phyloP scores from a whole-genome alignment of 305 asterid species.

The Fraxinus greggii region DNA sequence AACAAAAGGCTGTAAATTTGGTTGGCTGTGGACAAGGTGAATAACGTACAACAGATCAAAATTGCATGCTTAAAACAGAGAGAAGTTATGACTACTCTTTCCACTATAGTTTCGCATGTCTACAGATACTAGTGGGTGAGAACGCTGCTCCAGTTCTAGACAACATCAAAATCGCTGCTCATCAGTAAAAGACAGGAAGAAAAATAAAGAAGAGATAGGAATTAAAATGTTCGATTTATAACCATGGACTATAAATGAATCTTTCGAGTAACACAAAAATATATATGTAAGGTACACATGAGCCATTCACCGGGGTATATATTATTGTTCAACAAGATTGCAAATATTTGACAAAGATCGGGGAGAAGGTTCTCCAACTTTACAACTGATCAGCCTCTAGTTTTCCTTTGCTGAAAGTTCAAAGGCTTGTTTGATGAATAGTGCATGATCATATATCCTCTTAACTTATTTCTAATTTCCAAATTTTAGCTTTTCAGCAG shows the following conservation, averaged over 20 bases:
- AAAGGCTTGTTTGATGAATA: background rate
- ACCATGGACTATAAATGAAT: background rate
- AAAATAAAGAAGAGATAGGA: background rate
- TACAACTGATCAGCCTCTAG: background rate
- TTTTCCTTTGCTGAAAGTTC: background rate
- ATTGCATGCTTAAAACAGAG: background rate
- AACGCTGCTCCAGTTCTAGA: background rate
- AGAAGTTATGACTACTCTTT: background rate
- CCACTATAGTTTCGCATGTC: background rate
- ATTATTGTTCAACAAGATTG: background rate
- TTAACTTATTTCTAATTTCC: slow-evolving; percentile 25
- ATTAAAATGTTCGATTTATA: background rate
- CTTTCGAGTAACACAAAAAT: background rate
- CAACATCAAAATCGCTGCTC: background rate
- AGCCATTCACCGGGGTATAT: background rate
- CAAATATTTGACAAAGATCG: background rate
- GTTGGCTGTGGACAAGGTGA: background rate
- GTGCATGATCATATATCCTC: background rate
- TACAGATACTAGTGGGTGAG: background rate
- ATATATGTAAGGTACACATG: too few species aligned
- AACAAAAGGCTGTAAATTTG: background rate
- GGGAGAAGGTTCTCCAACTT: background rate
- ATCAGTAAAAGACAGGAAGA: background rate
- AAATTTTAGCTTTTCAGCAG: slow-evolving; percentile 58
- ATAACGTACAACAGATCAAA: background rate